phyloP scores from a whole-genome alignment of 768 basidiomycete species.

The Pisolithus orientalis region DNA sequence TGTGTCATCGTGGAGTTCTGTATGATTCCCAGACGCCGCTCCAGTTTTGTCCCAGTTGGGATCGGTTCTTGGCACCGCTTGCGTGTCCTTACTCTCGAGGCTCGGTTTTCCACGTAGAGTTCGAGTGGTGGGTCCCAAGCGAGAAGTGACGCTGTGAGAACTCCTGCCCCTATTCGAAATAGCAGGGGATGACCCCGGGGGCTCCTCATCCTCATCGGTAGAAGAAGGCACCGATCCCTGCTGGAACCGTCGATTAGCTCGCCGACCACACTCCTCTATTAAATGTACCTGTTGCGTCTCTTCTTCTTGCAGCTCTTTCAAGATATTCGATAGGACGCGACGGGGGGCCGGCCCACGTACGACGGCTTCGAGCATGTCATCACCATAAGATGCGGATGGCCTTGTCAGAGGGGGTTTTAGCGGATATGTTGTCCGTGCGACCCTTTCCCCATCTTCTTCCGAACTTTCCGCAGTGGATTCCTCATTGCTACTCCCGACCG shows the following conservation, averaged over 20 bases:
- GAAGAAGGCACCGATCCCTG: conserved; percentile 27
- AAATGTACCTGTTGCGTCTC: conserved; percentile 28
- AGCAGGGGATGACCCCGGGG: conserved; percentile 4
- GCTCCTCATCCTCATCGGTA: conserved; percentile 26
- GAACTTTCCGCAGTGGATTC: conserved; percentile 35
- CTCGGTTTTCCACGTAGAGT: background rate
- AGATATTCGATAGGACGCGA: conserved; percentile 8
- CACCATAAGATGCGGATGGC: conserved; percentile 2
- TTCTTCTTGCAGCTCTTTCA: conserved; percentile 32
- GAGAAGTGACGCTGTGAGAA: background rate
- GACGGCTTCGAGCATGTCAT: conserved; percentile 33
- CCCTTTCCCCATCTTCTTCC: conserved; percentile 15
- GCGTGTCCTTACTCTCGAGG: background rate
- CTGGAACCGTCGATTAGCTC: conserved; percentile 23
- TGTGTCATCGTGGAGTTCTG: background rate
- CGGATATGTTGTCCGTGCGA: conserved; percentile 8
- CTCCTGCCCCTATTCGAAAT: background rate
- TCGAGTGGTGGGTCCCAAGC: background rate
- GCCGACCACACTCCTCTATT: conserved; percentile 34
- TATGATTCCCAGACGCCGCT: background rate
- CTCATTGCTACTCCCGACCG: conserved; percentile 31
- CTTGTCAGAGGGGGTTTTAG: background rate
- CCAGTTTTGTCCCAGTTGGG: background rate
- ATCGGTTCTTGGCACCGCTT: background rate
- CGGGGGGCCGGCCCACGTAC: conserved; percentile 34